Conservation (phyloP, 176 grass and related monocot species). For the Olyra latifolia region DNA sequence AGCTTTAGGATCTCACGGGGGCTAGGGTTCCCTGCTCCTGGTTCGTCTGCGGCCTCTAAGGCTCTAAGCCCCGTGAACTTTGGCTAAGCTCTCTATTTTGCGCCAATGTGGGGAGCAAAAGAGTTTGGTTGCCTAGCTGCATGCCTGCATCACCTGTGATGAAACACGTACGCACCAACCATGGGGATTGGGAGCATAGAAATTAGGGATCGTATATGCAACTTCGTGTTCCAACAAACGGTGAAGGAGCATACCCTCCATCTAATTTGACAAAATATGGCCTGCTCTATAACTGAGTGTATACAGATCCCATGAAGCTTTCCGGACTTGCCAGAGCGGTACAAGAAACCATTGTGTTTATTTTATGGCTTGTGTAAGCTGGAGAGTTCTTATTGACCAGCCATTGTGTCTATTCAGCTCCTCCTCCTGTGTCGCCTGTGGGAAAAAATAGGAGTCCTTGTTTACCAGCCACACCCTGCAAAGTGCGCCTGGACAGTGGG, state of each 20-base stretch:
- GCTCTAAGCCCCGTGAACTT: background rate
- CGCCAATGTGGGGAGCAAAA: background rate
- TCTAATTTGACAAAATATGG: background rate
- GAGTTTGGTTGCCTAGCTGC: background rate
- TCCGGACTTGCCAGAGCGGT: background rate
- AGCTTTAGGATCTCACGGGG: background rate
- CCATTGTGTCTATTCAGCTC: too few species aligned
- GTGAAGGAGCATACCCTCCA: background rate
- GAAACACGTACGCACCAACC: background rate
- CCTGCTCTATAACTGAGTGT: background rate
- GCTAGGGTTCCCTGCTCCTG: constrained; percentile 27
- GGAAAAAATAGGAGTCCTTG: background rate
- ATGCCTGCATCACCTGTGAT: background rate
- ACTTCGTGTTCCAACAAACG: background rate
- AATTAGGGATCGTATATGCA: background rate
- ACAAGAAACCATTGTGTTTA: background rate
- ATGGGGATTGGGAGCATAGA: background rate
- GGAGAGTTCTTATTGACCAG: too few species aligned
- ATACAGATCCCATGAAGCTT: background rate
- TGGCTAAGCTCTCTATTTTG: background rate
- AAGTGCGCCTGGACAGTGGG: background rate
- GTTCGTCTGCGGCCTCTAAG: background rate
- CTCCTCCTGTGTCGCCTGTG: too few species aligned
- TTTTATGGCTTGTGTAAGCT: background rate
- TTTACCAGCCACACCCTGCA: background rate